Evolutionary conservation across 2,329 filamentous ascomycete species (phyloP), one percentile per base, ranked within the genome.

Genomic region (Cytospora leucostoma): DNA sequence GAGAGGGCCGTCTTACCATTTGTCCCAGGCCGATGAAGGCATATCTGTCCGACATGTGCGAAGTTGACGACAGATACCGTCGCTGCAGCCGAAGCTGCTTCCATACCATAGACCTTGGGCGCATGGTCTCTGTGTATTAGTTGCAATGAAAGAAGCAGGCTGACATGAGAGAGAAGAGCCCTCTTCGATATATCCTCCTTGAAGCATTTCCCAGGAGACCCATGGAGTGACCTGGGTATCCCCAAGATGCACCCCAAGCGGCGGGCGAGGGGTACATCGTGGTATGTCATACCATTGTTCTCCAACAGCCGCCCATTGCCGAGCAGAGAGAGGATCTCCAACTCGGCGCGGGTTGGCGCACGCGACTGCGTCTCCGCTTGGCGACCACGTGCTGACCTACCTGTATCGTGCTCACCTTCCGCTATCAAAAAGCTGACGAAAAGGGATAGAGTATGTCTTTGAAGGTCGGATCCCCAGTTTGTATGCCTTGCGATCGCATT

Each of bases 21-120:
- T 86, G 84, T 7, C 84, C 84, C 15, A 87, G 74, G 15, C 84
- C 84, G 61, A 87, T 80, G 69, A 87, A 87, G 70, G 80, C 84
- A 74, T 86, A 87, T 52, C 74, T 81, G 52, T 85, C 82, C 60
- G 81, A 70, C 63, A 80, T 75, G 34, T 75, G 71, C 12, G 79
- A 62, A 56, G 84, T 79, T 11, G 76, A 77, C 21, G 82, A 80
- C 70, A 87, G 86, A n/a, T 74, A 74, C 59, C 84, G 78, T 64
- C 75, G 75, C 67, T 79, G 78, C 63, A 72, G 70, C 47, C 74
- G 66, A 44, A 73, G 67, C 21, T 72, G 63, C 62, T 67, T 70
- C 65, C 72, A 69, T 57, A 70, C 61, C 51, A 69, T 68, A 7
- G 59, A 56, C 12, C 65, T 55, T 10, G 66, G 60, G 55, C 68